Conservation (phyloP, 2,329 filamentous ascomycete genomes). For the Botrytis tulipae region DNA sequence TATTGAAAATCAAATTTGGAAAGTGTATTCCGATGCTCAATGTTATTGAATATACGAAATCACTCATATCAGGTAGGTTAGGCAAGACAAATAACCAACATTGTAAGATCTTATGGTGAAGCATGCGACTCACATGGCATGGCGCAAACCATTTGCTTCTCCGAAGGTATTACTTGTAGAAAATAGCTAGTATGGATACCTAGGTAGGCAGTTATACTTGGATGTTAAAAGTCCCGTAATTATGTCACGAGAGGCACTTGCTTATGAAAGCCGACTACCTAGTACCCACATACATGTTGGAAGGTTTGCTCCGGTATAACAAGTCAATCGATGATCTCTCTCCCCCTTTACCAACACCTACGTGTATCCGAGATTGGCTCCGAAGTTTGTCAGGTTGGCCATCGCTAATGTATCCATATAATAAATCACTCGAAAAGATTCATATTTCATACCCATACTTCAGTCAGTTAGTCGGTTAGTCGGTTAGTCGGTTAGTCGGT, state of each 20-base stretch:
- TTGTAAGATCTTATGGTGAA: not conserved
- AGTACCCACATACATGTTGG: not conserved
- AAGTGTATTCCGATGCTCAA: not conserved
- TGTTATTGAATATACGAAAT: not conserved
- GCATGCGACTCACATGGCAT: not conserved
- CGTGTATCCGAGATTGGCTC: not conserved
- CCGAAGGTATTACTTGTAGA: not conserved
- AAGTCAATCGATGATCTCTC: not conserved
- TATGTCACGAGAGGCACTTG: not conserved
- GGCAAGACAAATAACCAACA: not conserved
- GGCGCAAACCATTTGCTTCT: not conserved
- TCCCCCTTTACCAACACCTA: not conserved
- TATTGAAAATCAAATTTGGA: not conserved
- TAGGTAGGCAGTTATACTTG: too few relatives aligned
- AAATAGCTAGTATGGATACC: not conserved
- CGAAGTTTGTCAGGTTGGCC: too few relatives aligned
- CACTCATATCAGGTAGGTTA: not conserved
- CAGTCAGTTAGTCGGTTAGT: too few relatives aligned
- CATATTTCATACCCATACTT: not conserved
- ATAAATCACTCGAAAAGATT: not conserved
- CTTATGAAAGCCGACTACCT: not conserved
- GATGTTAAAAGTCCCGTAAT: not conserved
- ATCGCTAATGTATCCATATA: not conserved
- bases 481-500: too few relatives aligned
- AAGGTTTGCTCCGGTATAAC: not conserved